These are phyloP conservation scores for Saccharomycopsis sp. DNA, from an alignment of 805 yeast species.

Conservation along the genomic window DNA sequence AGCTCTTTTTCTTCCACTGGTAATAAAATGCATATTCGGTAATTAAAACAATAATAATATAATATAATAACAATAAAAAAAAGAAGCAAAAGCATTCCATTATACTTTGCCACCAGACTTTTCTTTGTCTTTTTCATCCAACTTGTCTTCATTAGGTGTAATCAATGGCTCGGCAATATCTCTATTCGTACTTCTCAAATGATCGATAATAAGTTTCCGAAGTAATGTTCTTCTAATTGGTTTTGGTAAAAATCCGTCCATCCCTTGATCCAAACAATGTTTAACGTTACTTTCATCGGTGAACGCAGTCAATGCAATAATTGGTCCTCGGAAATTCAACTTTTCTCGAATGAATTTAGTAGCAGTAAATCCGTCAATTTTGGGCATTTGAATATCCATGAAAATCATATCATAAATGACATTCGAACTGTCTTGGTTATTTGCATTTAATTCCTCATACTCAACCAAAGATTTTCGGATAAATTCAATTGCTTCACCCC, in stretches of 20 bases:
- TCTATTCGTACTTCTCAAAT: slow-evolving; percentile 12
- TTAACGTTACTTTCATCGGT: slow-evolving; percentile 88
- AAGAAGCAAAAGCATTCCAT: too few relatives aligned
- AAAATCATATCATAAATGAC: slow-evolving; percentile 54
- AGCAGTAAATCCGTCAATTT: slow-evolving; percentile 81
- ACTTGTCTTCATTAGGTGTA: slow-evolving; percentile 17
- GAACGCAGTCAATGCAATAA: slow-evolving; percentile 91
- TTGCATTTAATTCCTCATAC: slow-evolving; percentile 31
- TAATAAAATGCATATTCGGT: too few relatives aligned
- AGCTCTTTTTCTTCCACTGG: too few relatives aligned
- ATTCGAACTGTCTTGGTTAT: slow-evolving; percentile 10
- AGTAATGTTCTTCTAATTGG: slow-evolving; percentile 74
- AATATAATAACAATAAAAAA: too few relatives aligned
- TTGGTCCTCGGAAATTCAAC: slow-evolving; percentile 58
- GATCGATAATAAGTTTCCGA: slow-evolving; percentile 31
- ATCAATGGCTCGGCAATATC: slow-evolving; percentile 13
- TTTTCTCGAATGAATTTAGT: slow-evolving; percentile 66
- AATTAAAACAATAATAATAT: too few relatives aligned
- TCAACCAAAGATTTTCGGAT: slow-evolving; percentile 39
- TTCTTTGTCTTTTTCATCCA: too few relatives aligned
- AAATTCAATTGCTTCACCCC: slow-evolving; percentile 75
- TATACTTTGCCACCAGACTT: too few relatives aligned
- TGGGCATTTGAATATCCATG: slow-evolving; percentile 98
- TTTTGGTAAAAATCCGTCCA: slow-evolving; percentile 85
- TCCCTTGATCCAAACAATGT: slow-evolving; percentile 83